phyloP scores from a whole-genome alignment of 2,329 filamentous ascomycete genomes.

The Neonectria magnoliae region DNA sequence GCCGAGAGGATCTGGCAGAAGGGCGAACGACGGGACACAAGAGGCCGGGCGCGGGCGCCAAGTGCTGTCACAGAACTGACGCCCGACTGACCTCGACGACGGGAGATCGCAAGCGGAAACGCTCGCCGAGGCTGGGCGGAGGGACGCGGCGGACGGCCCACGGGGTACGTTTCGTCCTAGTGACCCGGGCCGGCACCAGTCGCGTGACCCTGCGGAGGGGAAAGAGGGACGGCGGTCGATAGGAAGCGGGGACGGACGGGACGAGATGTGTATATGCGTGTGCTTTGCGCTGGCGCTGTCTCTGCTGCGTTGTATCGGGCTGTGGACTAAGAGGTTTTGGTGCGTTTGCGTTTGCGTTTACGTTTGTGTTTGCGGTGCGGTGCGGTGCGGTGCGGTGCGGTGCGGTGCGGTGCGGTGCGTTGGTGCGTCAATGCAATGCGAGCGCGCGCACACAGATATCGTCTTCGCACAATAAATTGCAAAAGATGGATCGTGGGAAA shows the following conservation, averaged over 20 bases:
- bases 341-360: background rate
- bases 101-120: background rate
- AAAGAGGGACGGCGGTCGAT: background rate
- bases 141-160: slow-evolving; percentile 5
- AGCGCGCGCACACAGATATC: slow-evolving; percentile 6
- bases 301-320: background rate
- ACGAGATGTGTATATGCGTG: background rate
- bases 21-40: background rate
- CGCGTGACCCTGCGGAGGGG: slow-evolving; percentile 16
- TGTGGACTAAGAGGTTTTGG: background rate
- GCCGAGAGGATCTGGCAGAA: background rate
- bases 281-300: background rate
- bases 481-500: slow-evolving; percentile 17
- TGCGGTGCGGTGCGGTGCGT: background rate
- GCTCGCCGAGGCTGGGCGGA: background rate
- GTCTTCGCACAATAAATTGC: slow-evolving; percentile 23
- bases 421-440: slow-evolving; percentile 27
- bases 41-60: background rate
- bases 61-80: background rate
- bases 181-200: slow-evolving; percentile 16
- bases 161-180: slow-evolving; percentile 14
- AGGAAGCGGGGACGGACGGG: background rate
- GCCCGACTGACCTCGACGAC: too few relatives aligned
- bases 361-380: too few relatives aligned
- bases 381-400: background rate